Conservation (phyloP, 805 yeast genomes). For the Schwanniomyces sp. region DNA sequence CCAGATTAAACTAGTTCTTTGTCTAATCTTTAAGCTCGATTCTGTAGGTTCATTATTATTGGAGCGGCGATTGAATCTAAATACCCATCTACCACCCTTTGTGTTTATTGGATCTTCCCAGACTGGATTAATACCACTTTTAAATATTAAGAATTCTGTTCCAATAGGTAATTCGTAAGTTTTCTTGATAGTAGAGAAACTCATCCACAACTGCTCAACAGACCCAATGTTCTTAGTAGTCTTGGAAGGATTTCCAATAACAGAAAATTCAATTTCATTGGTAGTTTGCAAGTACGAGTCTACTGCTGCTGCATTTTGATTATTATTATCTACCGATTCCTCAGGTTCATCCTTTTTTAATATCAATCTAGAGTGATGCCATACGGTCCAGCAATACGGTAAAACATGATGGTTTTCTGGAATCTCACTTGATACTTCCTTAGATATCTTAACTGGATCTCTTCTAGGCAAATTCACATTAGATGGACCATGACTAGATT, state of each 20-base stretch:
- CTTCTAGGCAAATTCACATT: slow-evolving; percentile 29
- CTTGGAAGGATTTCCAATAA: slow-evolving; percentile 15
- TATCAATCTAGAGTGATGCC: slow-evolving; percentile 44
- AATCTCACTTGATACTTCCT: slow-evolving; percentile 24
- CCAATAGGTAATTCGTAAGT: slow-evolving; percentile 42
- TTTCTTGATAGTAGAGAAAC: slow-evolving; percentile 38
- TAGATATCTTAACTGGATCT: slow-evolving; percentile 35
- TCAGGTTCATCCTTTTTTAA: slow-evolving; percentile 16
- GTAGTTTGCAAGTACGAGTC: slow-evolving; percentile 49
- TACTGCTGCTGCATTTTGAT: slow-evolving; percentile 25
- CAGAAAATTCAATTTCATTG: slow-evolving; percentile 40
- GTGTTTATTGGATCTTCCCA: slow-evolving; percentile 68
- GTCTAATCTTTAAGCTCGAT: slow-evolving; percentile 22
- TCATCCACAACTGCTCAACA: slow-evolving; percentile 54
- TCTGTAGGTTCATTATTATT: slow-evolving; percentile 17
- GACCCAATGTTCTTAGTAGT: slow-evolving; percentile 38
- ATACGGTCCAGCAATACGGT: slow-evolving; percentile 50
- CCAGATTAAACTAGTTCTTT: slow-evolving; percentile 48
- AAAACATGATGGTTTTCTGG: slow-evolving; percentile 37
- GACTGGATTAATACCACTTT: slow-evolving; percentile 59
- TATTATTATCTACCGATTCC: slow-evolving; percentile 13
- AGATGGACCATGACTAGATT: slow-evolving; percentile 7
- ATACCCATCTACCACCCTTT: slow-evolving; percentile 64
- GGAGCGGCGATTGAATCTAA: slow-evolving; percentile 44
- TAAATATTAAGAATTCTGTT: slow-evolving; percentile 57